These are phyloP conservation scores for Leishmania aethiopica DNA, from an alignment of 208 protist species.

Conservation along the genomic window DNA sequence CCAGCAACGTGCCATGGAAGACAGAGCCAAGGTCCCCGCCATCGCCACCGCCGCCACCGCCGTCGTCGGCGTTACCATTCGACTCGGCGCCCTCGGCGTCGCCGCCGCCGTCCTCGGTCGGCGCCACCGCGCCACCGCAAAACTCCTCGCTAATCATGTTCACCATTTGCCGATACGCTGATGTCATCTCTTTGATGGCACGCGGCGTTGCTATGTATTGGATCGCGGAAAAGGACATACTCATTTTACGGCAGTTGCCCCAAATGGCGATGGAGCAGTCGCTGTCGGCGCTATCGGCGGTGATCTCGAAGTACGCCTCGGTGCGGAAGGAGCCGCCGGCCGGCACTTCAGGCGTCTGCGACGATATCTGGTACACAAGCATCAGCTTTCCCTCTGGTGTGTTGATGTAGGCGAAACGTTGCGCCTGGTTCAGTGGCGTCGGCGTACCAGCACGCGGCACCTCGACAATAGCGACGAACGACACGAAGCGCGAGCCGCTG, in stretches of 20 bases:
- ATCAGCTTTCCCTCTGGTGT: conserved; percentile 44
- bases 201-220: conserved; percentile 71
- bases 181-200: conserved; percentile 79
- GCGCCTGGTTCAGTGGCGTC: conserved; percentile 79
- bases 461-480: conserved; percentile 63
- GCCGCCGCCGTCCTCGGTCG: conserved; percentile 10
- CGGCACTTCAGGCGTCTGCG: conserved; percentile 75
- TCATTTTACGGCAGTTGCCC: conserved; percentile 81
- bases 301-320: conserved; percentile 74
- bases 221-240: conserved; percentile 65
- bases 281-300: conserved; percentile 47
- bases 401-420: conserved; percentile 71
- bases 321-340: conserved; percentile 74
- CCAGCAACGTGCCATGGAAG: conserved; percentile 69
- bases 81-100: conserved; percentile 7
- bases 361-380: conserved; percentile 83
- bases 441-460: conserved; percentile 59
- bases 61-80: conserved; percentile 5
- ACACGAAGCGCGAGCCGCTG: conserved; percentile 72
- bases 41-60: conserved; percentile 18
- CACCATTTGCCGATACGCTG: conserved; percentile 76
- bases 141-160: conserved; percentile 75
- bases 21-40: conserved; percentile 34
- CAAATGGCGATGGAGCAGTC: conserved; percentile 71
- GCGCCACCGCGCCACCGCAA: conserved; percentile 34